phyloP scores from a whole-genome alignment of 2,329 filamentous ascomycete species.

The Fusarium multiceps region DNA sequence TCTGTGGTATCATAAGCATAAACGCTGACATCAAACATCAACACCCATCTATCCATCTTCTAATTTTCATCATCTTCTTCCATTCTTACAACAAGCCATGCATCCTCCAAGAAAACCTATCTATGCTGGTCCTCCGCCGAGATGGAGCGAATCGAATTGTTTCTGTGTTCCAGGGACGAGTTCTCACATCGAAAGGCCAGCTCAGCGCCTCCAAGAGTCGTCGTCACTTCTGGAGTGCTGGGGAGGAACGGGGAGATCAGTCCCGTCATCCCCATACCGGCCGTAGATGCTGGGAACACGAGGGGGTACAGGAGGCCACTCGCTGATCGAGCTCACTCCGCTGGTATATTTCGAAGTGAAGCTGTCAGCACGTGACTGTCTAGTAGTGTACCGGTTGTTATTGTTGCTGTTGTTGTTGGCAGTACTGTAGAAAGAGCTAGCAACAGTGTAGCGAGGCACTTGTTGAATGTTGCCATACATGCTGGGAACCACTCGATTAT shows the following conservation, averaged over 20 bases:
- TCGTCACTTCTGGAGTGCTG: slow-evolving; percentile 37
- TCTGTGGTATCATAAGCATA: slow-evolving; percentile 43
- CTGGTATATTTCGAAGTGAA: slow-evolving; percentile 62
- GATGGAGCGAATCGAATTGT: slow-evolving; percentile 30
- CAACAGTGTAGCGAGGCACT: slow-evolving; percentile 36
- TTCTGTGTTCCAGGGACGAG: slow-evolving; percentile 1
- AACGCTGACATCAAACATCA: slow-evolving; percentile 43
- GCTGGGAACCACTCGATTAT: slow-evolving; percentile 38
- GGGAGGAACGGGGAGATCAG: slow-evolving; percentile 22
- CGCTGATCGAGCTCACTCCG: slow-evolving; percentile 56
- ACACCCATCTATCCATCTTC: slow-evolving; percentile 33
- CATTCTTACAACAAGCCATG: slow-evolving; percentile 28
- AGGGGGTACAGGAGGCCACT: slow-evolving; percentile 40
- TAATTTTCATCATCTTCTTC: slow-evolving; percentile 2
- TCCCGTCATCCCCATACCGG: slow-evolving; percentile 25
- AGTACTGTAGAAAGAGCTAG: slow-evolving; percentile 44
- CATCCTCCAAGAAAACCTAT: slow-evolving; percentile 23
- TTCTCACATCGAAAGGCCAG: slow-evolving; percentile 25
- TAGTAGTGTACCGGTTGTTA: slow-evolving; percentile 57
- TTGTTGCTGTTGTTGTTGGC: not conserved
- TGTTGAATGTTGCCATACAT: slow-evolving; percentile 30
- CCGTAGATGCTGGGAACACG: slow-evolving; percentile 23
- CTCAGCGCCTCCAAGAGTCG: slow-evolving; percentile 20
- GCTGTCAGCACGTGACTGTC: slow-evolving; percentile 54
- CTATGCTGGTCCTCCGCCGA: slow-evolving; percentile 31